Percentiles rank a stretch among this genome's conserved stretches.
Evolutionary conservation across 495 filamentous ascomycete species (phyloP).

Genomic region (Penicillium steckii): DNA sequence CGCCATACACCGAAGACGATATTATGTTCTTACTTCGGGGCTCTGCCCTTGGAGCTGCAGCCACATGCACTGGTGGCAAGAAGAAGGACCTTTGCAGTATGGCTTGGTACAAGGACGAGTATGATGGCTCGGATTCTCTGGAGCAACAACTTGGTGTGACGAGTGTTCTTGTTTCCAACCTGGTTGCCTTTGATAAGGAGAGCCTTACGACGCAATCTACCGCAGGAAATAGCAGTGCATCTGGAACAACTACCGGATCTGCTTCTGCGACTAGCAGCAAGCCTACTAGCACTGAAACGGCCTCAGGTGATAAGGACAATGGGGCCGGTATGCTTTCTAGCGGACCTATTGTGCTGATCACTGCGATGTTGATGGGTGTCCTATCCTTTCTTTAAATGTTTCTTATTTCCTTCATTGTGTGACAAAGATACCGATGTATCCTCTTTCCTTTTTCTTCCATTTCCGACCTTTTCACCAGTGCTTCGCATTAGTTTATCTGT

Average conservation of each 20-base stretch:
- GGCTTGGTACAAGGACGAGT: conserved; percentile 61
- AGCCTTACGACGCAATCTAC: neutral
- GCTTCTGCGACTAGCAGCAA: neutral
- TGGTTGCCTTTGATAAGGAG: conserved; percentile 34
- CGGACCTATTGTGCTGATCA: neutral
- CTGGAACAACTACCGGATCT: neutral
- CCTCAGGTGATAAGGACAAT: neutral
- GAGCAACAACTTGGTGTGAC: conserved; percentile 34
- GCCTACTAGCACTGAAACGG: neutral
- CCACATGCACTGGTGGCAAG: conserved; percentile 57
- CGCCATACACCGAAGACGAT: conserved; percentile 55
- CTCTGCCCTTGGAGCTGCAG: conserved; percentile 65
- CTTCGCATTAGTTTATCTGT: neutral
- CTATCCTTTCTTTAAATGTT: conserved; percentile 3
- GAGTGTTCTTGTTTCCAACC: conserved; percentile 54
- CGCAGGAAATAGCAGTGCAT: conserved; percentile 21
- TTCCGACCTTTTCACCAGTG: neutral
- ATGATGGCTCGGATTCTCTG: conserved; percentile 60
- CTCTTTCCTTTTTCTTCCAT: neutral
- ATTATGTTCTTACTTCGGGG: conserved; percentile 63
- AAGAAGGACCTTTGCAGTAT: conserved; percentile 65
- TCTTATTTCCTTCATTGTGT: neutral
- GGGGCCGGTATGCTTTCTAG: conserved; percentile 5
- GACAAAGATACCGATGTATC: neutral
- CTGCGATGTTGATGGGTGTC: conserved; percentile 3